Evolutionary conservation across 345 rosid species (phyloP).

Genomic region (Isatis tinctoria): DNA sequence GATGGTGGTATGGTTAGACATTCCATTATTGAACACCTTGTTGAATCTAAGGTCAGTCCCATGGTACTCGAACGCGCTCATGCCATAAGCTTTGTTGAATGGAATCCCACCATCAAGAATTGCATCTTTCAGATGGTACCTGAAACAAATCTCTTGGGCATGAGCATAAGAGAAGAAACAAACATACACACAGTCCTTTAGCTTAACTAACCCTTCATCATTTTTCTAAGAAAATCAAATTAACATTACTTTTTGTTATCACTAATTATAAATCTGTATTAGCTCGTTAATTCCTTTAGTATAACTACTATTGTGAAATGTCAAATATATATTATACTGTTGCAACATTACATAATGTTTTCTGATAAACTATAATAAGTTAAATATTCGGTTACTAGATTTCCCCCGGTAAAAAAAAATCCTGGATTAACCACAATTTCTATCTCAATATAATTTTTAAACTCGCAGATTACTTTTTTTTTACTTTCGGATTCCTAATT

Average conservation of each 20-base stretch:
- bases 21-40: constrained; percentile 64
- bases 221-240: not conserved
- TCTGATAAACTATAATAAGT: not conserved
- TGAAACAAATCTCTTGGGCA: not conserved
- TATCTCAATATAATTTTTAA: not conserved
- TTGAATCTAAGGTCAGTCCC: constrained; percentile 2
- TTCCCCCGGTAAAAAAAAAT: not conserved
- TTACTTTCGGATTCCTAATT: not conserved
- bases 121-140: constrained; percentile 43
- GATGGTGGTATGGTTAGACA: constrained; percentile 67
- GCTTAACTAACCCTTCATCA: not conserved
- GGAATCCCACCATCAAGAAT: constrained; percentile 44
- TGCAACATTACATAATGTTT: not conserved
- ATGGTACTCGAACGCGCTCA: constrained; percentile 12
- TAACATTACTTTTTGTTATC: not conserved
- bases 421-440: not conserved
- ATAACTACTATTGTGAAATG: not conserved
- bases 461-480: not conserved
- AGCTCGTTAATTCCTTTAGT: too few relatives aligned
- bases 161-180: not conserved
- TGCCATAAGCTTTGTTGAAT: constrained; percentile 39
- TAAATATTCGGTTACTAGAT: not conserved
- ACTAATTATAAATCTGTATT: not conserved
- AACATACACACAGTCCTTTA: not conserved
- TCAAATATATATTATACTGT: not conserved